A percentile compares a stretch with the other conserved stretches of the same genome.
These are phyloP conservation scores for Aspergillus intermedius DNA, from an alignment of 2,329 filamentous ascomycete genomes.

Conservation along the genomic window DNA sequence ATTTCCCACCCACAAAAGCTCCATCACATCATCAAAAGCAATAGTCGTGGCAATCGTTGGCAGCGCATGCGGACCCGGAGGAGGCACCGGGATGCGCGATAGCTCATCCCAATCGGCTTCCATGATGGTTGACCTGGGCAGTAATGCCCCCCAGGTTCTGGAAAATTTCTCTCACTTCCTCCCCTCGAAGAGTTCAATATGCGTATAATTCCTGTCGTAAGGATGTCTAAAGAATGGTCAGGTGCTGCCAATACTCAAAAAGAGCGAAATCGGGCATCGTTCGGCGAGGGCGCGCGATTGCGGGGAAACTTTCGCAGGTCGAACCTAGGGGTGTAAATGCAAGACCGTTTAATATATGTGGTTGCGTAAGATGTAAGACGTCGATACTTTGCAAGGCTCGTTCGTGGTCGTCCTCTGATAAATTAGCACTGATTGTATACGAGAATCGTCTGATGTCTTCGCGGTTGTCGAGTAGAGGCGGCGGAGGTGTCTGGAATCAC, in stretches of 20 bases:
- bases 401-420: no score
- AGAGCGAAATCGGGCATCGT: constrained; percentile 29
- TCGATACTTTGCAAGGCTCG: no score
- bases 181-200: neutral
- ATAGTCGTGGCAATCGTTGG: constrained; percentile 69
- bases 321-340: no score
- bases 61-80: constrained; percentile 63
- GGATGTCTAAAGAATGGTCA: constrained; percentile 6
- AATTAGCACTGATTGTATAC: no score
- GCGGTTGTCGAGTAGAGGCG: no score
- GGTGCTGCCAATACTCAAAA: constrained; percentile 27
- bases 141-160: constrained; percentile 4
- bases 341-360: no score
- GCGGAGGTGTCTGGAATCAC: no score
- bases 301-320: constrained; percentile 23
- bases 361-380: no score
- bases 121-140: constrained; percentile 27
- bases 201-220: neutral
- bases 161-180: neutral
- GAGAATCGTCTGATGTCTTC: no score
- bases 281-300: constrained; percentile 29
- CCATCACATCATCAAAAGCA: constrained; percentile 81
- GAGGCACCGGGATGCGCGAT: constrained; percentile 72
- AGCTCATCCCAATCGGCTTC: constrained; percentile 57
- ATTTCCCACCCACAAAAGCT: constrained; percentile 89